Base-by-base conservation (phyloP, 1,284 basidiomycete genomes). In the Puccinia triticina region DNA sequence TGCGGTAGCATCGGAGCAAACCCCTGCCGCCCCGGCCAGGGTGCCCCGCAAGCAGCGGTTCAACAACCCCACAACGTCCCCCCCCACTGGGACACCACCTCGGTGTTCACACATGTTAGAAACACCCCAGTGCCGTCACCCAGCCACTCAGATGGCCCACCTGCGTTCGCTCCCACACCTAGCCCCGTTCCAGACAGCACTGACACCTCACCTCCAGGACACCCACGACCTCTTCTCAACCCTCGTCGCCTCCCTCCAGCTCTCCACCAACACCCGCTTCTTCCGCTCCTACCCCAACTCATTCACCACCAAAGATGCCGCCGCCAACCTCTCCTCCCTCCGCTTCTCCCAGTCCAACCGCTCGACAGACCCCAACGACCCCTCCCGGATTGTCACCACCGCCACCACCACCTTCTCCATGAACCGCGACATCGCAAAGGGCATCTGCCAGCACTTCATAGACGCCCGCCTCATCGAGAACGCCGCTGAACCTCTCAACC, bases 381-480 rank as follows among this genome's bases (percentile, higher is more conserved):
- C 95, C 84, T 92, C 93, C 87, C 92, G 96, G 86, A 95, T 99
- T 87, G 93, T 99, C 86, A 98, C 97, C 85, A 99, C 96, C 0
- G 99, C 97, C 7, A 99, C 96, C 12, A 99, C 97, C 64, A 99
- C 97, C 32, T 99, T 99, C 88, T 96, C 95, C 84, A 99, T 99
- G 97, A 95, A 94, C 84, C 92, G 95, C 84, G 96, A 99, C 71
- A 99, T 99, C 93, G 97, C 97, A 83, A 97, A 98, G 89, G 95
- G 94, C 50, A 98, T 99, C 91, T 95, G 95, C 88, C 96, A 99
- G 88, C 96, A 98, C 86, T 99, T 98, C 87, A 96, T 99, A 93
- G 96, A 99, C 84, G 96, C 96, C 75, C 93, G 95, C 83, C 90
- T 99, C 84, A 95, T 99, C 84, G 96, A 98, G 88, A 98, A 98